phyloP scores from a whole-genome alignment of 139 green algal species.

The Coelastrella sp. region DNA sequence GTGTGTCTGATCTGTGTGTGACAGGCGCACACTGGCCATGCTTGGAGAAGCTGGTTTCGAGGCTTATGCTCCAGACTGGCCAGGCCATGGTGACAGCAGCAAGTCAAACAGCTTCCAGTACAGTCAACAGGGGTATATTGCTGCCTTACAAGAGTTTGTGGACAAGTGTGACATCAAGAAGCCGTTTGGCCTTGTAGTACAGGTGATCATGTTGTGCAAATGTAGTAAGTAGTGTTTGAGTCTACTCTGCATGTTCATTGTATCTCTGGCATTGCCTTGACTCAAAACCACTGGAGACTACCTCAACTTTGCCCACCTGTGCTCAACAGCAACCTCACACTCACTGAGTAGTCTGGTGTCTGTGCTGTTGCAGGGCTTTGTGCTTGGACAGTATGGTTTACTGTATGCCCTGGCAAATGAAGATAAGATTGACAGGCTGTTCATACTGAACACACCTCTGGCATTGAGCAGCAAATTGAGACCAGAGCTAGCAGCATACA shows the following conservation, averaged over 20 bases:
- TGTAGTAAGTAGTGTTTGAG: constrained; percentile 58
- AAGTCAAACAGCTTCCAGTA: constrained; percentile 72
- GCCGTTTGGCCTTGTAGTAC: constrained; percentile 65
- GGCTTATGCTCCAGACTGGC: constrained; percentile 77
- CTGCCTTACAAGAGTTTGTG: constrained; percentile 62
- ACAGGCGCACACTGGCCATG: constrained; percentile 67
- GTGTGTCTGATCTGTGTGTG: neutral
- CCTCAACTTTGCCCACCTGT: too few relatives aligned
- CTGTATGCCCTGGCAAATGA: constrained; percentile 72
- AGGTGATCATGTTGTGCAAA: constrained; percentile 77
- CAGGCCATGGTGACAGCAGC: constrained; percentile 73
- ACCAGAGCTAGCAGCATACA: constrained; percentile 83
- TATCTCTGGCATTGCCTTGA: too few relatives aligned
- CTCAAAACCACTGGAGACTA: too few relatives aligned
- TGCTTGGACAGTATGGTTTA: constrained; percentile 80
- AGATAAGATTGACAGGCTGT: constrained; percentile 64
- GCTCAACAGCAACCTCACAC: neutral
- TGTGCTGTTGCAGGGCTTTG: constrained; percentile 65
- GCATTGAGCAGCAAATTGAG: constrained; percentile 70
- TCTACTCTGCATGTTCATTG: too few relatives aligned
- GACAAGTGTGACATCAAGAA: constrained; percentile 56
- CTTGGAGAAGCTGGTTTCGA: constrained; percentile 70
- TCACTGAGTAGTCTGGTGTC: neutral
- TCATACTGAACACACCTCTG: constrained; percentile 85
- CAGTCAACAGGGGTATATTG: constrained; percentile 62